phyloP scores from a whole-genome alignment of 2,329 filamentous ascomycete species.

The Arthroderma sp. region DNA sequence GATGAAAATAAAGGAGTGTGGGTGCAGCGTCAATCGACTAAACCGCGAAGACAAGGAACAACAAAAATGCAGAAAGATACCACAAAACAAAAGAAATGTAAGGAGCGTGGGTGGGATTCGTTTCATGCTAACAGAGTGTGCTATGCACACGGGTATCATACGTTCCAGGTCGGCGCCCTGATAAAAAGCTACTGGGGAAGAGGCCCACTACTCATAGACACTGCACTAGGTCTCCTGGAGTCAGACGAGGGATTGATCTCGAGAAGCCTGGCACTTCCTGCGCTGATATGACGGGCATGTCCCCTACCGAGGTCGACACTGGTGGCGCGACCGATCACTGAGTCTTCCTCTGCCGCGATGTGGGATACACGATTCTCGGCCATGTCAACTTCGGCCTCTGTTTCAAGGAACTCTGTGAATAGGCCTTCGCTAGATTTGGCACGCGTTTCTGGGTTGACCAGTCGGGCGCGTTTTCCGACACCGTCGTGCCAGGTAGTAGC shows the following conservation, averaged over 20 bases:
- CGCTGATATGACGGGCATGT: conserved; percentile 60
- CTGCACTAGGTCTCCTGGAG: conserved; percentile 19
- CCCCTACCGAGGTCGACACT: conserved; percentile 55
- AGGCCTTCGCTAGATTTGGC: conserved; percentile 51
- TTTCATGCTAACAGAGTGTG: too few species aligned
- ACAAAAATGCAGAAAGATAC: too few species aligned
- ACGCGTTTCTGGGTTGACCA: conserved; percentile 48
- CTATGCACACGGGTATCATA: too few species aligned
- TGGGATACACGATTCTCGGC: conserved; percentile 22
- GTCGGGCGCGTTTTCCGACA: conserved; percentile 45
- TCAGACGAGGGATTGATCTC: conserved; percentile 49
- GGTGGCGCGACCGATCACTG: conserved; percentile 48
- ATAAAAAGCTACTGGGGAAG: background rate
- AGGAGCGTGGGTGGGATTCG: too few species aligned
- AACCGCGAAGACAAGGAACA: too few species aligned
- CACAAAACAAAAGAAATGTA: too few species aligned
- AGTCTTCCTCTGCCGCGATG: conserved; percentile 20
- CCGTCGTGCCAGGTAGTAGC: conserved; percentile 36
- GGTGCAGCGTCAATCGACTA: too few species aligned
- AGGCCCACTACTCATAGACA: conserved; percentile 6
- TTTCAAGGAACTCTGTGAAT: conserved; percentile 37
- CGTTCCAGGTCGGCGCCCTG: too few species aligned
- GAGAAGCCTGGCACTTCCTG: conserved; percentile 62
- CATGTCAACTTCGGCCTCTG: conserved; percentile 21
- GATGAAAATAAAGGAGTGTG: too few species aligned